phyloP scores from a whole-genome alignment of 75 land plant species.

The Ceratopteris richardii region DNA sequence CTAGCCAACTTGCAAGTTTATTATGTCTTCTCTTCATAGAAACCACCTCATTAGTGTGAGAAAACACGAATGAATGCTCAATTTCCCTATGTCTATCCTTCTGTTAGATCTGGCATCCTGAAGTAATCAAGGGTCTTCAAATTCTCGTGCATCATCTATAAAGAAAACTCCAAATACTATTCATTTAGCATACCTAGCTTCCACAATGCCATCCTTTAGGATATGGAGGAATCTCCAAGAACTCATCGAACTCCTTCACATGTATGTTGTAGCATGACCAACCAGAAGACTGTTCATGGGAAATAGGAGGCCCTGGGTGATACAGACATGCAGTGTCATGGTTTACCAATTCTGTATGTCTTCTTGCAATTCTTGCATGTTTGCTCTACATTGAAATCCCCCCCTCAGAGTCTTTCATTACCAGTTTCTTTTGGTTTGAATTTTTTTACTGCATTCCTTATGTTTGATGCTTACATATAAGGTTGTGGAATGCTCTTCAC shows the following conservation, averaged over 20 bases:
- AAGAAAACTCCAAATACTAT: too few species aligned
- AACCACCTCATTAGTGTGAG: too few species aligned
- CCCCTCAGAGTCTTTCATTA: conserved; percentile 22
- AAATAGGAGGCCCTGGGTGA: conserved; percentile 95
- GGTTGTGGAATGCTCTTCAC: too few species aligned
- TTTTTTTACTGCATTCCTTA: neutral
- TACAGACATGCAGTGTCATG: conserved; percentile 74
- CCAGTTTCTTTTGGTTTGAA: neutral
- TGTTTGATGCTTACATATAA: neutral
- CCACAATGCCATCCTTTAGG: conserved; percentile 90
- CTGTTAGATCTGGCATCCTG: too few species aligned
- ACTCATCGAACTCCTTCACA: conserved; percentile 97
- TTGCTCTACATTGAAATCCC: conserved; percentile 62
- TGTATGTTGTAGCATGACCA: conserved; percentile 95
- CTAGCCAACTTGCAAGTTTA: conserved; percentile 30
- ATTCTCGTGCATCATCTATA: too few species aligned
- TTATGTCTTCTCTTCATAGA: conserved; percentile 33
- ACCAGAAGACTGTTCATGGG: conserved; percentile 82
- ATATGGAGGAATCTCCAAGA: conserved; percentile 86
- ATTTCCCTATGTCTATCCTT: too few species aligned
- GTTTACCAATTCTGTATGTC: conserved; percentile 73
- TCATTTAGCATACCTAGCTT: too few species aligned
- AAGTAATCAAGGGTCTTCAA: too few species aligned
- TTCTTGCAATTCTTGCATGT: conserved; percentile 78
- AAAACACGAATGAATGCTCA: too few species aligned